Conservation (phyloP, 352 stramenopile species). For the Blastocystis sp. region DNA sequence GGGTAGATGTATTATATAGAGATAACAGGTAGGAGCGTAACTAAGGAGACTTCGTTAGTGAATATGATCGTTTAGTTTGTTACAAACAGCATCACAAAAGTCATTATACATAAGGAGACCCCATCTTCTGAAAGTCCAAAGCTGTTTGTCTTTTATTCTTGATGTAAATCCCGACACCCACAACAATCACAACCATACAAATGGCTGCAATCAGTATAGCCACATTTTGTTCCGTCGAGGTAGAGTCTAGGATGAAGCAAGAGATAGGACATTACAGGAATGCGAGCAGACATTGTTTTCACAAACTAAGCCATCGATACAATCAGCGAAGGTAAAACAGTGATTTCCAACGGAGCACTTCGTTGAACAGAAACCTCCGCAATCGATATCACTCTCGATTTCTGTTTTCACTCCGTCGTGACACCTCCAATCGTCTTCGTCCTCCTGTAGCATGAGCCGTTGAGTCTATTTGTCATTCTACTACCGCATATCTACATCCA, state of each 20-base stretch:
- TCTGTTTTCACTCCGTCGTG: not conserved
- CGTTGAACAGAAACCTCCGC: not conserved
- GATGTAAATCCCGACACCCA: not conserved
- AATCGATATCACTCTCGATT: slow-evolving; percentile 36
- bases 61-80: not conserved
- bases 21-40: not conserved
- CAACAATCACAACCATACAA: not conserved
- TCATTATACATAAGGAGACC: not conserved
- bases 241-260: not conserved
- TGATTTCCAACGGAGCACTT: not conserved
- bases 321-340: slow-evolving; percentile 18
- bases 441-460: not conserved
- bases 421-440: not conserved
- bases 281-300: not conserved
- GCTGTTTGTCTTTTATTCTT: not conserved
- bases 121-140: not conserved
- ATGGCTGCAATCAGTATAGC: not conserved
- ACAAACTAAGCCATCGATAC: not conserved
- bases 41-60: not conserved
- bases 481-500: not conserved
- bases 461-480: not conserved
- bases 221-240: not conserved
- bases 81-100: not conserved
- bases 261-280: not conserved
- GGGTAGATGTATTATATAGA: not conserved